These are phyloP conservation scores for Xylaria sp. DNA, from an alignment of 2,329 filamentous ascomycete species.

Conservation along the genomic window DNA sequence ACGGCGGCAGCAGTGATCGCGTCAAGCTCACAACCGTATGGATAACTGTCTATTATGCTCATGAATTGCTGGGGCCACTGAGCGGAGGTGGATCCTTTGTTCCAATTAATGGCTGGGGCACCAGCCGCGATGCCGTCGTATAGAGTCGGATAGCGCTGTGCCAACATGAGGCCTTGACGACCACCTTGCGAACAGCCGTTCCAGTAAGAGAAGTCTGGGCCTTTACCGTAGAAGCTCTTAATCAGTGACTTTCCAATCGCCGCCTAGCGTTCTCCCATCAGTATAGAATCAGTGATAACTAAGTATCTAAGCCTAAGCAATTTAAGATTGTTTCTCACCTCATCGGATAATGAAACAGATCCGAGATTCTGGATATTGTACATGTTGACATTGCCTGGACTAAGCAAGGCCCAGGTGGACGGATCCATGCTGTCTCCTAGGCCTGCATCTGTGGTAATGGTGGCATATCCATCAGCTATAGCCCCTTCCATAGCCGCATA, in stretches of 20 bases:
- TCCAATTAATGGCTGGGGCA: conserved; percentile 50
- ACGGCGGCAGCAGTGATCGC: conserved; percentile 31
- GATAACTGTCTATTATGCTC: conserved; percentile 33
- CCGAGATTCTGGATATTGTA: conserved; percentile 47
- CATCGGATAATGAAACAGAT: conserved; percentile 46
- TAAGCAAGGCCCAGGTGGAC: conserved; percentile 35
- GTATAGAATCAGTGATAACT: neutral
- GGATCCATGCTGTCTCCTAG: conserved; percentile 30
- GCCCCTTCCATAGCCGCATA: conserved; percentile 8
- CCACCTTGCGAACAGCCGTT: conserved; percentile 63
- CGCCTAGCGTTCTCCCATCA: conserved; percentile 38
- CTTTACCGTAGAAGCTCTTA: conserved; percentile 53
- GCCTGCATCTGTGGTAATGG: conserved; percentile 42
- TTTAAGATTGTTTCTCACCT: conserved; percentile 24
- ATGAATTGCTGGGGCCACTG: conserved; percentile 40
- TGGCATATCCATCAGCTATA: conserved; percentile 16
- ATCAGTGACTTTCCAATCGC: conserved; percentile 58
- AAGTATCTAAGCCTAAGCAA: neutral
- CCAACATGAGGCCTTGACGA: conserved; percentile 64
- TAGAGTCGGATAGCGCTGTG: conserved; percentile 62
- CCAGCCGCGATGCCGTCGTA: conserved; percentile 66
- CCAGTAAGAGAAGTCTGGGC: conserved; percentile 62
- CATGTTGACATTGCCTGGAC: conserved; percentile 45
- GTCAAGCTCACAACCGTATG: conserved; percentile 37
- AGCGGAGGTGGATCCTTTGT: conserved; percentile 28